Evolutionary conservation across 306 rosid species (phyloP), one percentile per base, ranked within the genome.

Genomic region (Mucuna pruriens): DNA sequence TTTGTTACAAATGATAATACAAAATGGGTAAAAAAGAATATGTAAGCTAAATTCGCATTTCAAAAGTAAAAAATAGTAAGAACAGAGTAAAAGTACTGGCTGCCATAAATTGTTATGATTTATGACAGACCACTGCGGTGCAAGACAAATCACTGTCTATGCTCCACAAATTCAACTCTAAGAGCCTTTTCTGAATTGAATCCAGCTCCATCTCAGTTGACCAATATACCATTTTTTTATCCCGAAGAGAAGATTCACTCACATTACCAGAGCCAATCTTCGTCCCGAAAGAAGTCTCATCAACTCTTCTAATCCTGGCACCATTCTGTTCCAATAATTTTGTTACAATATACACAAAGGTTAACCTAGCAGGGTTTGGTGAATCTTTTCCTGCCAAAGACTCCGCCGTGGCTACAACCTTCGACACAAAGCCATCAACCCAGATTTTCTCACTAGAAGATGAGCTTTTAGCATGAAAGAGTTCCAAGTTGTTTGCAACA

Each of bases 61-160:
- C 16, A 60, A 34, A 73, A 16, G 15, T 25, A 5, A 23, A 7
- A 55, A 46, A 57, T 51, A 52, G 40, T 51, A 66, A 19, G 33
- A 17, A 17, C 48, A 17, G 58, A 44, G 13, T 4, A 57, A 74
- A 81, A 77, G 16, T 76, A 75, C 80, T 80, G 64, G 48, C 78
- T n/a, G 49, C 84, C 66, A 22, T 9, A 71, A 77, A 87, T 77
- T 78, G 88, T 90, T 93, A 95, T 54, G 88, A 83, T 58, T 75
- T 83, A 75, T 87, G 94, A 86, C 99, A 95, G 25, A 87, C 80
- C 83, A 95, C 97, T 58, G 93, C 97, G 13, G 82, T 93, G 87
- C 99, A 93, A 17, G 99, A 91, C 11, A 75, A 77, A 77, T 90
- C 99, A 62, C 64, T 73, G 75, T 90, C 90, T 65, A 93, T 58